Evolutionary conservation across 495 filamentous ascomycete genomes (phyloP).

Genomic region (Xylaria cubensis): DNA sequence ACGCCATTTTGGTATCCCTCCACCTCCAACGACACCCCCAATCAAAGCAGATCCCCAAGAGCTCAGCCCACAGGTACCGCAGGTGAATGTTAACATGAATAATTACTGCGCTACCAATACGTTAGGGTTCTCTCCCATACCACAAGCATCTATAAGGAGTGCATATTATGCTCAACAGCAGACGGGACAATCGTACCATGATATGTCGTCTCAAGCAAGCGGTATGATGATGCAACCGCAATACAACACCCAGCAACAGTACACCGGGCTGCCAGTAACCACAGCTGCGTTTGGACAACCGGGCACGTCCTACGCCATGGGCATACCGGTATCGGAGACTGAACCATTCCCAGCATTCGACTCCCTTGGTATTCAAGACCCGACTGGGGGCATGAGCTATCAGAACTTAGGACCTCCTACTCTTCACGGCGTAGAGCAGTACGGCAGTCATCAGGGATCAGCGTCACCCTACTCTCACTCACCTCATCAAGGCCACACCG

Average conservation of each 20-base stretch:
- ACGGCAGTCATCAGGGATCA: constrained; percentile 47
- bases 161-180: constrained; percentile 32
- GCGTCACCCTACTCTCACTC: constrained; percentile 51
- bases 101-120: constrained; percentile 25
- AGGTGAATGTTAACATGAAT: constrained; percentile 28
- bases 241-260: constrained; percentile 36
- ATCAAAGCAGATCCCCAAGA: constrained; percentile 42
- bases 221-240: constrained; percentile 34
- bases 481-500: constrained; percentile 45
- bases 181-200: constrained; percentile 26
- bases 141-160: constrained; percentile 29
- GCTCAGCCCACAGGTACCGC: constrained; percentile 27
- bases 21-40: constrained; percentile 42
- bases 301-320: constrained; percentile 22
- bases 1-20: constrained; percentile 39
- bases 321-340: constrained; percentile 17
- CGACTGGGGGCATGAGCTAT: constrained; percentile 35
- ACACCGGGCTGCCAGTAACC: constrained; percentile 33
- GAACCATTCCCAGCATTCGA: constrained; percentile 49
- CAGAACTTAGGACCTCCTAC: constrained; percentile 38
- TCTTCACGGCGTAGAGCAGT: constrained; percentile 43
- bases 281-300: constrained; percentile 30
- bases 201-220: constrained; percentile 29
- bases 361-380: constrained; percentile 48
- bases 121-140: constrained; percentile 24